These are phyloP conservation scores for Penicillium waksmanii DNA, from an alignment of 495 filamentous ascomycete species.

Conservation along the genomic window DNA sequence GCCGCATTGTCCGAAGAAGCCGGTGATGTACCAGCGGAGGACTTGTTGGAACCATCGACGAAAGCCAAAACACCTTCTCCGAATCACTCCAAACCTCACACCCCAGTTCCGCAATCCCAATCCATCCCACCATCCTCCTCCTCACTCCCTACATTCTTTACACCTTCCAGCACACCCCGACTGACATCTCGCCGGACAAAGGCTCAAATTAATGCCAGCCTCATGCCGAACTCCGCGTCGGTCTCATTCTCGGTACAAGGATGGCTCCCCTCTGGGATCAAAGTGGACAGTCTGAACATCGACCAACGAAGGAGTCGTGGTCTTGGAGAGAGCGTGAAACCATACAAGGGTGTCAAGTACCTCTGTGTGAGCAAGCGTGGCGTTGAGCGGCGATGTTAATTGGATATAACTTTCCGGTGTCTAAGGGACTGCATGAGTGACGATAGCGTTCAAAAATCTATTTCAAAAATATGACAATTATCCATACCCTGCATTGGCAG, in stretches of 20 bases:
- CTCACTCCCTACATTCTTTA: constrained; percentile 31
- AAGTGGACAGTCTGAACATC: constrained; percentile 84
- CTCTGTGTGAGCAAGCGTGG: constrained; percentile 85
- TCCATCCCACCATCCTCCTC: constrained; percentile 9
- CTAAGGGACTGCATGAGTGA: constrained; percentile 8
- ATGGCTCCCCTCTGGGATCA: constrained; percentile 93
- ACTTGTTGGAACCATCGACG: constrained; percentile 8
- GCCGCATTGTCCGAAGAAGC: constrained; percentile 33
- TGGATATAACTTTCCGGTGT: neutral
- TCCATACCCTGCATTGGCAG: neutral
- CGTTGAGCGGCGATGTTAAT: constrained; percentile 64
- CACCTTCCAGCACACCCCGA: constrained; percentile 37
- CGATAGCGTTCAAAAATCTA: constrained; percentile 2
- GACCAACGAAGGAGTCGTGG: constrained; percentile 86
- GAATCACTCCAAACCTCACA: constrained; percentile 34
- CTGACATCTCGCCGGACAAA: constrained; percentile 46
- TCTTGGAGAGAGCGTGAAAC: constrained; percentile 83
- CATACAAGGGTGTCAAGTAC: constrained; percentile 99
- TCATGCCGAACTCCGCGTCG: constrained; percentile 89
- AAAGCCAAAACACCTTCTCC: constrained; percentile 26
- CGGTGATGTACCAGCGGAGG: constrained; percentile 24
- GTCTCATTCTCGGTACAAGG: constrained; percentile 92
- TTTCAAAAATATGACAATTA: neutral
- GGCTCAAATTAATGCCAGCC: constrained; percentile 70
- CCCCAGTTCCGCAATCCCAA: constrained; percentile 27